phyloP scores from a whole-genome alignment of 78 protist species.

The Guillardia theta region DNA sequence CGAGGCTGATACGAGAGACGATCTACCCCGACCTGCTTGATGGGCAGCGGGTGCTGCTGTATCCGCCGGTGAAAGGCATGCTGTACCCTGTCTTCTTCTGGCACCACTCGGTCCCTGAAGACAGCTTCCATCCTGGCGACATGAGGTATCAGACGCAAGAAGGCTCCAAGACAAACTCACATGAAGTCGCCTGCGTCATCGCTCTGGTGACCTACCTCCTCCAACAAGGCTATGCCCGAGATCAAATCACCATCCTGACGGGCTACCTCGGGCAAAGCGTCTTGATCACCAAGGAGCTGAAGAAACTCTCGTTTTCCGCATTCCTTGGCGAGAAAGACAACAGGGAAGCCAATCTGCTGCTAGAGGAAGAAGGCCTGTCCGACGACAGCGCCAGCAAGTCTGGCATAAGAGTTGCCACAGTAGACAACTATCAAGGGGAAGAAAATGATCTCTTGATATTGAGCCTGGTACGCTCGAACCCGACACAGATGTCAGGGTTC shows the following conservation, averaged over 20 bases:
- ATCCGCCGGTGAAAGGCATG: not conserved
- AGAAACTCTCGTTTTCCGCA: too few species aligned
- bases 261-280: not conserved
- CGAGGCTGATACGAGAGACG: not conserved
- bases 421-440: constrained; percentile 66
- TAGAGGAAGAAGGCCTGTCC: too few species aligned
- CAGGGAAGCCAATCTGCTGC: too few species aligned
- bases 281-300: not conserved
- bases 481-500: not conserved
- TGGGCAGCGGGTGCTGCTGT: not conserved
- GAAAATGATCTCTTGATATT: constrained; percentile 69
- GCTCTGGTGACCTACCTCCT: constrained; percentile 42
- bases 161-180: constrained; percentile 50
- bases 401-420: not conserved
- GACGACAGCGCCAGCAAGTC: too few species aligned
- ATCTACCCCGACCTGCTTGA: not conserved
- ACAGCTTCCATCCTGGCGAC: too few species aligned
- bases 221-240: constrained; percentile 53
- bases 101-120: constrained; percentile 23
- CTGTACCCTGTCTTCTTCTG: not conserved
- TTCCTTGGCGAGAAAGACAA: too few species aligned
- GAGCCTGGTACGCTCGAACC: constrained; percentile 30
- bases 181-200: constrained; percentile 59
- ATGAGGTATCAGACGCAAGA: too few species aligned
- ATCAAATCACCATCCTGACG: not conserved